Evolutionary conservation across 164 flowering plant species (phyloP).

Genomic region (Vitis riparia): DNA sequence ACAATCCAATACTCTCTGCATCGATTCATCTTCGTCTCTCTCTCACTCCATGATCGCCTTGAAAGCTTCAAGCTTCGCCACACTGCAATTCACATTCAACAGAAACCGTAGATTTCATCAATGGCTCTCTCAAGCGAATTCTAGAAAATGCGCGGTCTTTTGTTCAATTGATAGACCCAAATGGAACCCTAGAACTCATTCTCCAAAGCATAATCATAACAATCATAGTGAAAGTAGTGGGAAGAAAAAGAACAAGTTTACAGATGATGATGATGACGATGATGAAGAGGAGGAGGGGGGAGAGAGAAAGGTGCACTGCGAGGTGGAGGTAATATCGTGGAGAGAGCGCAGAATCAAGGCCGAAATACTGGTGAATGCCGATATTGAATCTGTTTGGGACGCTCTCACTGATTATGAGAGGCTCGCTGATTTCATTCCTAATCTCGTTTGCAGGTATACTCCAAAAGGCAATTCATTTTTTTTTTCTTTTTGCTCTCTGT

Average conservation of each 20-base stretch:
- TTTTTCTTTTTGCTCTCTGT: neutral
- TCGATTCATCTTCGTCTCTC: neutral
- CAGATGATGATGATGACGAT: slow-evolving; percentile 8
- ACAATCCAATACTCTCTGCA: neutral
- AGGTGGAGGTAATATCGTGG: slow-evolving; percentile 94
- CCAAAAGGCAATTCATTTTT: neutral
- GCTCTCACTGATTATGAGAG: slow-evolving; percentile 90
- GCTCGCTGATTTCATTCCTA: slow-evolving; percentile 93
- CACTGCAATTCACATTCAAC: slow-evolving; percentile 10
- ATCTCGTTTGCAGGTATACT: slow-evolving; percentile 74
- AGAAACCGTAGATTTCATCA: slow-evolving; percentile 6
- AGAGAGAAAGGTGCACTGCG: slow-evolving; percentile 58
- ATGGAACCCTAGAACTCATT: slow-evolving; percentile 3
- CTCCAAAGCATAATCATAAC: neutral
- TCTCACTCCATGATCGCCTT: slow-evolving; percentile 26
- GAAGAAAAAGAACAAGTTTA: slow-evolving; percentile 1
- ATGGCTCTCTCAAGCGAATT: neutral
- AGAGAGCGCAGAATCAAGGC: slow-evolving; percentile 78
- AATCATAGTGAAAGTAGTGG: neutral
- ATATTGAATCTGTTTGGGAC: slow-evolving; percentile 75
- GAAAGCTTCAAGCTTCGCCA: slow-evolving; percentile 18
- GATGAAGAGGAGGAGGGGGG: slow-evolving; percentile 9
- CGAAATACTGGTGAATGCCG: slow-evolving; percentile 57
- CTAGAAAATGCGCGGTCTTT: slow-evolving; percentile 2
- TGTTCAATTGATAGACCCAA: slow-evolving; percentile 8